These are phyloP conservation scores for Aspergillus avenaceus DNA, from an alignment of 495 filamentous ascomycete genomes.

Conservation along the genomic window DNA sequence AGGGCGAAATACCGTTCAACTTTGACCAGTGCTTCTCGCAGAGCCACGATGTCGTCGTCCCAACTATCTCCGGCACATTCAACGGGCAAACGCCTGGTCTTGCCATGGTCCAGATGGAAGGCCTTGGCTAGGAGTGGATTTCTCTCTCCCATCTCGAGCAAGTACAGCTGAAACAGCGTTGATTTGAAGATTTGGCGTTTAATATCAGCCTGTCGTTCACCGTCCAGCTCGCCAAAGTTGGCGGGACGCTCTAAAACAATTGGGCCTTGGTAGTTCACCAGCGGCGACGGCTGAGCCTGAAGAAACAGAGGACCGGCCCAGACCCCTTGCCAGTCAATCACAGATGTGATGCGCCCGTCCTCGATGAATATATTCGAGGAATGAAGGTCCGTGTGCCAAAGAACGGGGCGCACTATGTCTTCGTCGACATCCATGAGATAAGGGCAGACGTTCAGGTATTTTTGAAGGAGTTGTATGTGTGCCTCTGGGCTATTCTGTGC, in stretches of 20 bases:
- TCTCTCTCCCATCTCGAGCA: conserved; percentile 17
- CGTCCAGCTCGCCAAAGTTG: conserved; percentile 21
- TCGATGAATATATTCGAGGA: conserved; percentile 35
- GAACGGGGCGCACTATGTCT: conserved; percentile 12
- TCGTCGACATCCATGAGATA: conserved; percentile 22
- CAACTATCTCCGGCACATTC: conserved; percentile 27
- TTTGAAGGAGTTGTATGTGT: conserved; percentile 19
- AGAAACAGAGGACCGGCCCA: conserved; percentile 29
- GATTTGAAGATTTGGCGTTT: conserved; percentile 24
- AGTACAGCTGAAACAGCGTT: conserved; percentile 23
- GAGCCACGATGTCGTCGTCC: conserved; percentile 32
- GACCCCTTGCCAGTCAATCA: conserved; percentile 37
- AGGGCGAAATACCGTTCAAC: conserved; percentile 19
- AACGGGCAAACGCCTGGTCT: conserved; percentile 22
- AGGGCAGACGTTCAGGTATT: conserved; percentile 20
- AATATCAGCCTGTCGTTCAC: conserved; percentile 20
- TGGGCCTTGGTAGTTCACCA: conserved; percentile 27
- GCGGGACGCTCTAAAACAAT: conserved; percentile 21
- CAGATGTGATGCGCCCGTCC: conserved; percentile 19
- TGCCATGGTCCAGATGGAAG: conserved; percentile 26
- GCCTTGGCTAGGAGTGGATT: conserved; percentile 16
- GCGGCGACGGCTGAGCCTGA: conserved; percentile 21
- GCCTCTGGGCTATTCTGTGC: conserved; percentile 14
- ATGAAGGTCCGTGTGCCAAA: conserved; percentile 39
- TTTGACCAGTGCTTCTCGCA: conserved; percentile 27